Base-by-base conservation (phyloP, 73 alveolate genomes). In the Tetrahymena borealis region DNA sequence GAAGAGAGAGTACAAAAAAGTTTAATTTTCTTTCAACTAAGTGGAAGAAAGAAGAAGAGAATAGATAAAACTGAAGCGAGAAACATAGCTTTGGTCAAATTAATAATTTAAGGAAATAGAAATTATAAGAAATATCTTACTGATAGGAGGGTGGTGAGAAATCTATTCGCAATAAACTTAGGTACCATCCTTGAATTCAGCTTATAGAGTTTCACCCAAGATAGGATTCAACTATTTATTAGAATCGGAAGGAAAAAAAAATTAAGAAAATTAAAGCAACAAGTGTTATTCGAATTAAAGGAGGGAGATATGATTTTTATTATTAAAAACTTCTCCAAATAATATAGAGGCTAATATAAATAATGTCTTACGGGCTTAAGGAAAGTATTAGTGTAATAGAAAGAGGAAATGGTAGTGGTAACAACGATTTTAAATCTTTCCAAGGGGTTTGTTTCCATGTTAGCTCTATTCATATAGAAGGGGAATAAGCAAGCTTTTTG, bases 161-260 rank as follows among this genome's bases (percentile, higher is more conserved):
- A 99, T 97, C 94, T 98, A 98, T 94, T 98, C 99, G 77, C 97
- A 96, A 96, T 96, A 98, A 42, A 97, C 98, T 94, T 94, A 93
- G 15, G 99, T 96, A 35, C 99, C 99, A 94, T 98, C 99, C 91
- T 96, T 98, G 94, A 97, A 95, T 40, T 78, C 95, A 94, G 98
- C 99, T 94, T 96, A 96, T 92, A 95, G 96, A 13, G 99, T 98
- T 93, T 98, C 99, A 39, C 99, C 99, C 90, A 98, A 93, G n/a
- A 98, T 96, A 28, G 99, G 99, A 93, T 98, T 98, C 85, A 98
- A 92, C 95, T 92, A 78, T 92, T 31, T 28, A 36, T 77, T 0
- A 90, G 78, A 78, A 24, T 38, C 85, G 85, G 28, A 60, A 60
- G 85, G 28, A 60, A 35, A 60, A 60, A 60, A 60, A 60, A 60